Base-by-base conservation (phyloP, 108 stramenopile species). In the Nannochloropsis salina region DNA sequence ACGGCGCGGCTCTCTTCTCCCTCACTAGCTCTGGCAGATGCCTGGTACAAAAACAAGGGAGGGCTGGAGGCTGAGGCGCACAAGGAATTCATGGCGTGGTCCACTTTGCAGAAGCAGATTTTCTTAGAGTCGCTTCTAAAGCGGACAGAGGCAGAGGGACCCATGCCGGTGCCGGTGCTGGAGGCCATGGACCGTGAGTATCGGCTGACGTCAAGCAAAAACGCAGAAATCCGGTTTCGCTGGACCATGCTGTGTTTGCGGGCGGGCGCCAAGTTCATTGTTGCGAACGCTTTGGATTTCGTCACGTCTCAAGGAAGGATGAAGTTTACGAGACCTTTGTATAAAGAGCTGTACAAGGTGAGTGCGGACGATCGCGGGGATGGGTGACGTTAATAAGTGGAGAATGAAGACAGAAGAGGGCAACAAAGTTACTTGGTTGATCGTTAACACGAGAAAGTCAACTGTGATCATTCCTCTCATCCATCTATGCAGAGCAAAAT, bases 271-370 rank as follows among this genome's bases (percentile, higher is more conserved):
- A 61, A 84, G 80, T 85, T 86, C 40, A 93, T 96, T 83, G 43
- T 96, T 4, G 90, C 92, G 8, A 90, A 93, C 21, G 95, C 90
- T 10, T 44, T 94, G 6, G 91, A 93, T 15, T 98, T 99, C 90
- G 92, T 98, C 42, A 97, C 95, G 2, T 92, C 94, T 22, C 97
- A 98, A 91, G 99, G 99, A 18, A 90, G 99, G n/a, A 99, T 99
- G 97, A 99, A 99, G 91, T 99, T 93, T 86, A 94, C 95, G 3
- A 92, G 99, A 9, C 97, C 99, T 5, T 86, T 98, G 80, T 97
- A 97, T 84, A 88, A 92, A 42, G 93, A 95, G 42, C 84, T 99
- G n/a, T 91, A 85, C 89, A 84, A 91, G 61, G 61, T 42, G 93
- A 93, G 31, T 85, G 82, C 31, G 31, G 31, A 31, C 31, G 31